Conservation (phyloP, 192 early-diverging fungal genomes). For the Coemansia erecta region DNA sequence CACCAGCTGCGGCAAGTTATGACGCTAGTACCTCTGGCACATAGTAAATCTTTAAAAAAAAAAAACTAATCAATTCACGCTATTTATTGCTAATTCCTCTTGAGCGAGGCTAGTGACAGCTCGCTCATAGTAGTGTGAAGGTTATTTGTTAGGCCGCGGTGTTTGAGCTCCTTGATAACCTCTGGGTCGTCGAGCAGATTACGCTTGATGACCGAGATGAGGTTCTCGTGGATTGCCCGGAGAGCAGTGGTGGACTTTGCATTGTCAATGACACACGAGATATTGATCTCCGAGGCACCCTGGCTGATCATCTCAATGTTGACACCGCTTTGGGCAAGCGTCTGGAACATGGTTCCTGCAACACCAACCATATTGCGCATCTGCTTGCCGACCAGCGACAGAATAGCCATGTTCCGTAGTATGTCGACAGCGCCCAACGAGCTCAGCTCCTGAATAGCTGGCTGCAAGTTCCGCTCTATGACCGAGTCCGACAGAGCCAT, state of each 20-base stretch:
- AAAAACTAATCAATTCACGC: not conserved
- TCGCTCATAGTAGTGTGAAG: conserved; percentile 49
- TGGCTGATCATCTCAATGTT: conserved; percentile 99
- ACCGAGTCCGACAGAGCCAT: conserved; percentile 72
- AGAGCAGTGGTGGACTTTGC: conserved; percentile 69
- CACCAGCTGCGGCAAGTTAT: not conserved
- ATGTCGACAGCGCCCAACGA: conserved; percentile 83
- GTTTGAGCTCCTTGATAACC: conserved; percentile 37
- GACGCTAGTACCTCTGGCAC: not conserved
- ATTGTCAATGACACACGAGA: conserved; percentile 92
- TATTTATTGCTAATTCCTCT: conserved; percentile 4
- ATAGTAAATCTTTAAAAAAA: not conserved
- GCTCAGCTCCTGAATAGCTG: conserved; percentile 75
- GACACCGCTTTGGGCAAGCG: conserved; percentile 78
- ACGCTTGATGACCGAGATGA: conserved; percentile 51
- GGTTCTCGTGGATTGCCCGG: conserved; percentile 84
- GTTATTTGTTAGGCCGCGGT: conserved; percentile 24
- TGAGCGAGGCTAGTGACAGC: conserved; percentile 30
- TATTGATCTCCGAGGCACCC: conserved; percentile 98
- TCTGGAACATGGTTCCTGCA: conserved; percentile 90
- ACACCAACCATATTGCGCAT: conserved; percentile 99
- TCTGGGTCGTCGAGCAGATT: conserved; percentile 49
- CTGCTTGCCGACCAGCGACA: conserved; percentile 92
- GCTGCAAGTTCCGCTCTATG: conserved; percentile 69
- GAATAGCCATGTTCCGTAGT: conserved; percentile 86